These are phyloP conservation scores for Tricholoma terreum DNA, from an alignment of 768 basidiomycete genomes.

Conservation along the genomic window DNA sequence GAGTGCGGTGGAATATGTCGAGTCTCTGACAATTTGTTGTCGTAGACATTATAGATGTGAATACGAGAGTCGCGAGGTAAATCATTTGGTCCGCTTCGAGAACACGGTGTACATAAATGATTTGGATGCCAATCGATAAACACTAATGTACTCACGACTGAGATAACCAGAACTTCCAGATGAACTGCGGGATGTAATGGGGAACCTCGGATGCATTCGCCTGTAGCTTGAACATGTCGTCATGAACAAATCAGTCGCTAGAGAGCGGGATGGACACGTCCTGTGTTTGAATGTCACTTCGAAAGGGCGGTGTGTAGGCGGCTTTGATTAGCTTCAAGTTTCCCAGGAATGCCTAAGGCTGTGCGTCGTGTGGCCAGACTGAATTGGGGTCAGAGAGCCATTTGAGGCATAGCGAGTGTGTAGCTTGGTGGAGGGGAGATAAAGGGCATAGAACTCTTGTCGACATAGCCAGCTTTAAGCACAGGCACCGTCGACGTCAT, in stretches of 20 bases:
- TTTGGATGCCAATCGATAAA: background rate
- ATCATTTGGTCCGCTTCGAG: constrained; percentile 16
- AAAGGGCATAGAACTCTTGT: background rate
- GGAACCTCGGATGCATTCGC: constrained; percentile 18
- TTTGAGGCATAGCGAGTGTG: background rate
- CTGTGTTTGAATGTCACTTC: background rate
- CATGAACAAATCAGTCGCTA: background rate
- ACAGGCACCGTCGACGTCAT: background rate
- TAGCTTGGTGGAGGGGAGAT: background rate
- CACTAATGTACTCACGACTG: constrained; percentile 33
- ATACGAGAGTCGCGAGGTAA: constrained; percentile 37
- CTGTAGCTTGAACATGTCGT: background rate
- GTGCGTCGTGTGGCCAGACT: background rate
- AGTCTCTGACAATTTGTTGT: constrained; percentile 47
- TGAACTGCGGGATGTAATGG: constrained; percentile 43
- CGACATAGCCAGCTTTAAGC: background rate
- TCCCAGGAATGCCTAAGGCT: background rate
- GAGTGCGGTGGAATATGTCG: constrained; percentile 30
- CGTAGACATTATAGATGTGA: constrained; percentile 51
- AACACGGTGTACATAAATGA: background rate
- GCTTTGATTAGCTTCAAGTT: background rate
- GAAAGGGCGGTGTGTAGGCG: background rate
- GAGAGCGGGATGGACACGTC: background rate
- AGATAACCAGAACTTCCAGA: constrained; percentile 51
- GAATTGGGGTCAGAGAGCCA: background rate